Conservation (phyloP, 2,329 filamentous ascomycete genomes). For the Beauveria bassiana region DNA sequence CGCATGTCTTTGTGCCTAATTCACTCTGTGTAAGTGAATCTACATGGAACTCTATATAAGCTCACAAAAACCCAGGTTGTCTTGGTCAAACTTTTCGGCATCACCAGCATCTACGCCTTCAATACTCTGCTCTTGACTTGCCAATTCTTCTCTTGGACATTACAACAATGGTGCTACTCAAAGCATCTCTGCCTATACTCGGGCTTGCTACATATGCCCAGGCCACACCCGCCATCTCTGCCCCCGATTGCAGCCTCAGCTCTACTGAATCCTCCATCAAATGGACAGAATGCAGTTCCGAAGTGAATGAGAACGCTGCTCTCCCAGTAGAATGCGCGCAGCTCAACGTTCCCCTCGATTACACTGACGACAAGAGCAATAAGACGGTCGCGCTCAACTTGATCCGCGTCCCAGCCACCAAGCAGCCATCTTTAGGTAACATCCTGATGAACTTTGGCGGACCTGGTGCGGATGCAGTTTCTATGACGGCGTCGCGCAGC, state of each 20-base stretch:
- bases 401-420: slow-evolving; percentile 9
- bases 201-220: neutral
- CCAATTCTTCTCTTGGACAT: neutral
- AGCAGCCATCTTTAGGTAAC: slow-evolving; percentile 20
- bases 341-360: slow-evolving; percentile 15
- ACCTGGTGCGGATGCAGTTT: slow-evolving; percentile 12
- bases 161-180: neutral
- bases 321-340: slow-evolving; percentile 14
- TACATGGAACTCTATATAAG: neutral
- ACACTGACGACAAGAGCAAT: slow-evolving; percentile 8
- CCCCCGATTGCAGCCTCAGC: neutral
- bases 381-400: slow-evolving; percentile 11
- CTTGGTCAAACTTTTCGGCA: neutral
- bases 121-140: neutral
- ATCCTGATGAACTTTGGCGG: slow-evolving; percentile 25
- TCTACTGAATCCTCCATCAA: neutral
- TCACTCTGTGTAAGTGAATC: neutral
- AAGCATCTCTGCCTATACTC: neutral
- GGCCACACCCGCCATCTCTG: neutral
- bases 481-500: neutral
- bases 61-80: neutral
- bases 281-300: neutral
- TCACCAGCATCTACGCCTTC: neutral
- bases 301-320: neutral
- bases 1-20: neutral